Conservation (phyloP, 2,329 filamentous ascomycete genomes). For the Penicillium corylophilum region DNA sequence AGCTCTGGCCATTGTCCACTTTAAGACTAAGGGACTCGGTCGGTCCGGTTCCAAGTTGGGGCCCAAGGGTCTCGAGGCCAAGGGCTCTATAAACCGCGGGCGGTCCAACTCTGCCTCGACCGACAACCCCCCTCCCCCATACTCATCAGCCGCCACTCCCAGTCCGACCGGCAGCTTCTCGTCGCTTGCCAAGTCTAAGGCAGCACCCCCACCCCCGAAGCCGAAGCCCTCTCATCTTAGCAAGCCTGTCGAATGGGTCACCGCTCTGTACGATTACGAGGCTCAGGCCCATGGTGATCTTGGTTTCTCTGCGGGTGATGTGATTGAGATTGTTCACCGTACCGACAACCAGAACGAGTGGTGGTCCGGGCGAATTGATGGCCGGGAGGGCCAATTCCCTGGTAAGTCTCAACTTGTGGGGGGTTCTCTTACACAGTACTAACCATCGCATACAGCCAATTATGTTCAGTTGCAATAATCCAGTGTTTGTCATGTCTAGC, state of each 20-base stretch:
- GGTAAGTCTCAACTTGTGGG: constrained; percentile 56
- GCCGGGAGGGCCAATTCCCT: constrained; percentile 87
- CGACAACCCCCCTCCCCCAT: constrained; percentile 69
- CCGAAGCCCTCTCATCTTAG: constrained; percentile 76
- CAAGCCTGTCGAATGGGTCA: constrained; percentile 74
- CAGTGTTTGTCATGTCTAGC: constrained; percentile 1
- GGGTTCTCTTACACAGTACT: constrained; percentile 1
- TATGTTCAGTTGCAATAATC: constrained; percentile 38
- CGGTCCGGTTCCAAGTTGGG: constrained; percentile 33
- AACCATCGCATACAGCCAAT: constrained; percentile 31
- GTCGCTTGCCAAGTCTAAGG: constrained; percentile 66
- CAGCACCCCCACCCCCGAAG: constrained; percentile 68
- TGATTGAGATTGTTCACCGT: constrained; percentile 81
- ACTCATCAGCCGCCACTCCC: constrained; percentile 49
- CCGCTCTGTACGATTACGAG: constrained; percentile 92
- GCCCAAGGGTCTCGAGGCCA: constrained; percentile 39
- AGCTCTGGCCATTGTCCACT: constrained; percentile 79
- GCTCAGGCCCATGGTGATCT: constrained; percentile 93
- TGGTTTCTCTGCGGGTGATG: constrained; percentile 82
- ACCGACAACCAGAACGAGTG: constrained; percentile 95
- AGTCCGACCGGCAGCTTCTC: constrained; percentile 47
- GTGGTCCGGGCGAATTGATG: constrained; percentile 84
- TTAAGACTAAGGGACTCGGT: constrained; percentile 76
- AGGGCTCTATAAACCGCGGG: constrained; percentile 31
- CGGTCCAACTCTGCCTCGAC: constrained; percentile 45